Percentiles rank a stretch among this genome's conserved stretches.
phyloP scores from a whole-genome alignment of 331 rosid genomes.

The Malus hybrid region DNA sequence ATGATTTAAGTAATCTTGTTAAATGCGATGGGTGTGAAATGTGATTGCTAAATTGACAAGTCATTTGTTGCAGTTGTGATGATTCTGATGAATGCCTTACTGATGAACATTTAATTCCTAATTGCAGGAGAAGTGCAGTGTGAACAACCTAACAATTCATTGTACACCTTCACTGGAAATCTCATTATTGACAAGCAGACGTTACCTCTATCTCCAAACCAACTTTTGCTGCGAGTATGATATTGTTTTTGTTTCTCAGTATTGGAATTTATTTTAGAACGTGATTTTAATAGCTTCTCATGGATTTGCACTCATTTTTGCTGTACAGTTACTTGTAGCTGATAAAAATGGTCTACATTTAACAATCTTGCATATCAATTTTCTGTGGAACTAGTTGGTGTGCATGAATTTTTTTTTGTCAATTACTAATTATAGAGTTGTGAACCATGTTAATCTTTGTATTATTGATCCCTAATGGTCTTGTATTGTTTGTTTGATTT shows the following conservation, averaged over 20 bases:
- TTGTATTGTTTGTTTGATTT: background rate
- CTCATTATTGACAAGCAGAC: constrained; percentile 80
- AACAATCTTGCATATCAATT: background rate
- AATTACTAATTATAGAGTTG: background rate
- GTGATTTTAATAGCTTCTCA: background rate
- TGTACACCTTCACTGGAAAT: constrained; percentile 96
- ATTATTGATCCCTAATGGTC: background rate
- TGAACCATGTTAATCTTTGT: background rate
- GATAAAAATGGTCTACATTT: background rate
- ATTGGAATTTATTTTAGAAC: background rate
- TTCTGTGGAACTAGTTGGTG: background rate
- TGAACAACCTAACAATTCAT: constrained; percentile 95
- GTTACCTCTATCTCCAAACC: constrained; percentile 80
- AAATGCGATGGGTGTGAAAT: background rate
- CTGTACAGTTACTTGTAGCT: background rate
- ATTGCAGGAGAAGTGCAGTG: constrained; percentile 92
- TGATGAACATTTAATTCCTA: constrained; percentile 10
- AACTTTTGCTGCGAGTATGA: constrained; percentile 78
- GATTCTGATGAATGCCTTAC: background rate
- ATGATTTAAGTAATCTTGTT: background rate
- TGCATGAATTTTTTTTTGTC: background rate
- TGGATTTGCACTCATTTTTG: background rate
- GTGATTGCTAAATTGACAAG: background rate
- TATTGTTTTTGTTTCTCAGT: background rate
- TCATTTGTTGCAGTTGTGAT: background rate